phyloP scores from a whole-genome alignment of 805 yeast genomes.

The Cyberlindnera meyerae region DNA sequence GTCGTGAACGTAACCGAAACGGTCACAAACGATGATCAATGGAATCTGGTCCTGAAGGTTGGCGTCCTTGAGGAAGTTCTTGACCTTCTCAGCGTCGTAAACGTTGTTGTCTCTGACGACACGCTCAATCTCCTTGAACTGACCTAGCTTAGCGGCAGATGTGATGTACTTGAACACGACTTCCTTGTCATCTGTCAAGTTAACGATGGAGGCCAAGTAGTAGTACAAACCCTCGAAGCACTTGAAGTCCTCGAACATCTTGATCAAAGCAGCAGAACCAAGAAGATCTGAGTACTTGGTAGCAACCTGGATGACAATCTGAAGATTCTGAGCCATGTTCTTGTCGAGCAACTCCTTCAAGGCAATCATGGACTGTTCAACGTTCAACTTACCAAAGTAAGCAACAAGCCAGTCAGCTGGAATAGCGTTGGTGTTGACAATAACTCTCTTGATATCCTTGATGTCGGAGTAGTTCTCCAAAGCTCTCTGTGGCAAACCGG shows the following conservation, averaged over 20 bases:
- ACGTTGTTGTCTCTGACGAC: constrained; percentile 90
- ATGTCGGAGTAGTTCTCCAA: constrained; percentile 92
- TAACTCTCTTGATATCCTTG: constrained; percentile 91
- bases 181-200: constrained; percentile 87
- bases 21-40: constrained; percentile 91
- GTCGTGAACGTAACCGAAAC: constrained; percentile 88
- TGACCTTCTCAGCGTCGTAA: constrained; percentile 95
- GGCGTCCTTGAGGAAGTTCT: constrained; percentile 93
- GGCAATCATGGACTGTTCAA: constrained; percentile 87
- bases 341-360: constrained; percentile 78
- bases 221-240: constrained; percentile 92
- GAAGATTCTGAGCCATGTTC: constrained; percentile 82
- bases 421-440: constrained; percentile 77
- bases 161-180: constrained; percentile 95
- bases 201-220: constrained; percentile 89
- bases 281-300: constrained; percentile 92
- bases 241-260: constrained; percentile 89
- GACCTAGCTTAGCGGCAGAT: constrained; percentile 87
- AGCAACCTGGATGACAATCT: constrained; percentile 92
- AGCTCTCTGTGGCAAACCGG: constrained; percentile 95
- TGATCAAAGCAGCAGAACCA: constrained; percentile 80
- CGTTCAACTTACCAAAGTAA: constrained; percentile 90
- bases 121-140: constrained; percentile 91
- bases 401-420: constrained; percentile 92
- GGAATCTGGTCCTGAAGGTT: constrained; percentile 94